Evolutionary conservation across 2,329 filamentous ascomycete species (phyloP).

Genomic region (Acrocalymma vagum): DNA sequence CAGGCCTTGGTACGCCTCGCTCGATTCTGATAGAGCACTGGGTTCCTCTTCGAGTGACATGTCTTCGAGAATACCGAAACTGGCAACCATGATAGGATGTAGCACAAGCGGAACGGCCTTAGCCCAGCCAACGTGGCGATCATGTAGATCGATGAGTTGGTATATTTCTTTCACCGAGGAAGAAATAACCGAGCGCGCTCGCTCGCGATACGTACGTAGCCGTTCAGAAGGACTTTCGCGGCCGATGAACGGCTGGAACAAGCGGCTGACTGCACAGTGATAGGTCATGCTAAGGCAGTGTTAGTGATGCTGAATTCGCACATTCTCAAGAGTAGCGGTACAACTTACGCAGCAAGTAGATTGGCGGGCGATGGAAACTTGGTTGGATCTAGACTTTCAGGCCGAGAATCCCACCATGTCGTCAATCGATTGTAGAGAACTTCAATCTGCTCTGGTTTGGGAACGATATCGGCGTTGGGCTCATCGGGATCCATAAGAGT

Average conservation of each 20-base stretch:
- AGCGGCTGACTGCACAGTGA: slow-evolving; percentile 31
- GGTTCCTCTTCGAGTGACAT: slow-evolving; percentile 18
- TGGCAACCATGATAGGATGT: slow-evolving; percentile 32
- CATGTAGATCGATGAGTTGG: slow-evolving; percentile 31
- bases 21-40: slow-evolving; percentile 9
- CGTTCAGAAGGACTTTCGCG: slow-evolving; percentile 17
- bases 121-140: slow-evolving; percentile 34
- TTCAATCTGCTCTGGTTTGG: slow-evolving; percentile 27
- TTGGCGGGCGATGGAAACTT: slow-evolving; percentile 30
- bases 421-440: slow-evolving; percentile 28
- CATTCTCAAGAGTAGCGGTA: no score
- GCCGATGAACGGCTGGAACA: slow-evolving; percentile 31
- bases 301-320: no score
- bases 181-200: slow-evolving; percentile 22
- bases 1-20: slow-evolving; percentile 34
- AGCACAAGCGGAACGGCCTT: slow-evolving; percentile 33
- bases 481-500: slow-evolving; percentile 18
- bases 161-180: slow-evolving; percentile 31
- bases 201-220: slow-evolving; percentile 21
- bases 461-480: slow-evolving; percentile 6
- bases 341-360: slow-evolving; percentile 35
- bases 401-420: slow-evolving; percentile 31
- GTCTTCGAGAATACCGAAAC: slow-evolving; percentile 37
- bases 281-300: slow-evolving; percentile 42
- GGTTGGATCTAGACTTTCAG: slow-evolving; percentile 25